These are phyloP conservation scores for Sequoia sempervirens DNA, from an alignment of 75 land plant genomes.

Conservation along the genomic window DNA sequence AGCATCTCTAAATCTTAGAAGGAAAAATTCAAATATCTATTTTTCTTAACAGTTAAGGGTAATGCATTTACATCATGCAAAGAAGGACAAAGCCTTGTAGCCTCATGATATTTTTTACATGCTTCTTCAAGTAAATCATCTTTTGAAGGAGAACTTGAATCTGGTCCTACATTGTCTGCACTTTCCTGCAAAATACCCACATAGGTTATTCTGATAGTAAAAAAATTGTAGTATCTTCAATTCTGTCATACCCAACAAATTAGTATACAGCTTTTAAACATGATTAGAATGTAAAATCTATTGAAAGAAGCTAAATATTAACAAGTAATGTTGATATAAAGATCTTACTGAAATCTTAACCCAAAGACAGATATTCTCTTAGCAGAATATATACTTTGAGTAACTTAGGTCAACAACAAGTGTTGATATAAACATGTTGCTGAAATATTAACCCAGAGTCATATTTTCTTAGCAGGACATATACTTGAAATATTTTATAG, in stretches of 20 bases:
- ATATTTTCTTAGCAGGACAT: slow-evolving; percentile 1
- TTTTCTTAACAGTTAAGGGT: background rate
- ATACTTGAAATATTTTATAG: background rate
- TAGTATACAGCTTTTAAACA: background rate
- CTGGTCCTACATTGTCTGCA: slow-evolving; percentile 86
- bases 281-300: background rate
- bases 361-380: background rate
- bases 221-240: background rate
- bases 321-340: background rate
- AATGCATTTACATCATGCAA: slow-evolving; percentile 73
- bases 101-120: slow-evolving; percentile 88
- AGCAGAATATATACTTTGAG: background rate
- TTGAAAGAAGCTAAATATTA: background rate
- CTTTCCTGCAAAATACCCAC: slow-evolving; percentile 70
- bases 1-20: background rate
- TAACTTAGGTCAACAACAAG: background rate
- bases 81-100: slow-evolving; percentile 82
- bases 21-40: slow-evolving; percentile 1
- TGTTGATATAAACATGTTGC: background rate
- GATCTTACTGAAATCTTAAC: background rate
- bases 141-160: slow-evolving; percentile 71
- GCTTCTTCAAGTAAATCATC: slow-evolving; percentile 97
- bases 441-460: background rate
- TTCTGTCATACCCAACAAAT: background rate
- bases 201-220: background rate